Evolutionary conservation across 2,329 filamentous ascomycete genomes (phyloP), one percentile per base, ranked within the genome.

Genomic region (Zymoseptoria brevis): DNA sequence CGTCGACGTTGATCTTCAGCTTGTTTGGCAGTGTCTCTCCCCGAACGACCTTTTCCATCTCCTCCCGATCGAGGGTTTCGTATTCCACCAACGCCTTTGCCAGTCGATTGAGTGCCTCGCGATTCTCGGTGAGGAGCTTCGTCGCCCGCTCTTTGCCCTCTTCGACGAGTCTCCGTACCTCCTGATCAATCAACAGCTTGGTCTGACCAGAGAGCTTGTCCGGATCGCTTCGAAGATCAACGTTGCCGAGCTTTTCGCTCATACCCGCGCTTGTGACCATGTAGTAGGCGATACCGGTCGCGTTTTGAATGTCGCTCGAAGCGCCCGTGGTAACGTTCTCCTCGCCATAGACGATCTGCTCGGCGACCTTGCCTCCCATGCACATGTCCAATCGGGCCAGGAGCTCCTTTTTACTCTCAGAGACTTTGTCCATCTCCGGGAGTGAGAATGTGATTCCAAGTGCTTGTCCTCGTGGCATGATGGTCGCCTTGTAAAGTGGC

Each of bases 401-500:
- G 68, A 91, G 91, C 71, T 99, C 89, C 57, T 85, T 84, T 67
- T 91, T 90, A n/a, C 88, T 88, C 74, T 86, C 85, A 11, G 90
- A 94, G 69, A 96, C 91, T 74, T 92, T 91, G 76, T 96, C 92
- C 80, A 96, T 91, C 71, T 94, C 88, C 0, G 92, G 92, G 22
- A 99, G 80, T 74, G 87, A 88, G 64, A 89, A 88, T 0, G 94
- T 99, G 64, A 96, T 84, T 61, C 94, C 94, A 7, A 97, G 81
- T 22, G 89, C 84, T 68, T 87, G 86, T 9, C 94, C 94, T 69
- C 95, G 87, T 56, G 94, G 92, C 69, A 99, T 87, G 68, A 99
- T 95, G 0, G 94, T 99, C 54, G 96, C 92, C 77, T 99, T 99
- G 82, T 99, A 96, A 1, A 99, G 81, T 30, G 88, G 88, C 63